Percentiles rank a stretch among this genome's conserved stretches.
These are phyloP conservation scores for Blastobotrys elegans DNA, from an alignment of 1,139 yeast genomes.

Conservation along the genomic window DNA sequence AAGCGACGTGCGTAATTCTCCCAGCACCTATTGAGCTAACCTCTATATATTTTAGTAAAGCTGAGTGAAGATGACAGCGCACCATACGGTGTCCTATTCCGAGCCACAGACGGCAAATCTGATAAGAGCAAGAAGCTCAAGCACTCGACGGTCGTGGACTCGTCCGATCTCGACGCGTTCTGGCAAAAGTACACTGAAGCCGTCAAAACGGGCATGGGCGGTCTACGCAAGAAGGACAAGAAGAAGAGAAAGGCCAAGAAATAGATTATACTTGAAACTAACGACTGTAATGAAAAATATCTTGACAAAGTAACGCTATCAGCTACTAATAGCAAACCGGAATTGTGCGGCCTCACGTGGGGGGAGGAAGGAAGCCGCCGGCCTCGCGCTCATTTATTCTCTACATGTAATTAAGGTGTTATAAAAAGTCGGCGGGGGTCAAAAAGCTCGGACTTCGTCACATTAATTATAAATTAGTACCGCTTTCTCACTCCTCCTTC, in stretches of 20 bases:
- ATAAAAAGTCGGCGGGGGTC: too few relatives aligned
- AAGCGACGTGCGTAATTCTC: slow-evolving; percentile 31
- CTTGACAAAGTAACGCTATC: not conserved
- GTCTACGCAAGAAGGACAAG: slow-evolving; percentile 60
- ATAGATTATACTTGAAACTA: slow-evolving; percentile 1
- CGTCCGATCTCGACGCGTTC: slow-evolving; percentile 53
- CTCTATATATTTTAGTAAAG: too few relatives aligned
- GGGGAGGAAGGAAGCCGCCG: too few relatives aligned
- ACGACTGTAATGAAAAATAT: too few relatives aligned
- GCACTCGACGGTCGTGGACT: slow-evolving; percentile 59
- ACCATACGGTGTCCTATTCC: slow-evolving; percentile 24
- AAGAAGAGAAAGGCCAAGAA: slow-evolving; percentile 47
- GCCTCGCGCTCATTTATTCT: too few relatives aligned
- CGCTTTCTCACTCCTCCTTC: too few relatives aligned
- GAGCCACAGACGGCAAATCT: slow-evolving; percentile 53
- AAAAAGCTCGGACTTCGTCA: too few relatives aligned
- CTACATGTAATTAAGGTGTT: too few relatives aligned
- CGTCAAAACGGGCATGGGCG: slow-evolving; percentile 56
- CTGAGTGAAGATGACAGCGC: not conserved
- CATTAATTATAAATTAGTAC: too few relatives aligned
- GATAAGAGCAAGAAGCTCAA: slow-evolving; percentile 47
- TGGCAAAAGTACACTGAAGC: slow-evolving; percentile 66
- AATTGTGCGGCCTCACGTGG: not conserved
- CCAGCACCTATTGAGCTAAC: not conserved
- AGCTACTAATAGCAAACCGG: too few relatives aligned